These are phyloP conservation scores for Eragrostis nindensis DNA, from an alignment of 176 grass and related monocot genomes.

Conservation along the genomic window DNA sequence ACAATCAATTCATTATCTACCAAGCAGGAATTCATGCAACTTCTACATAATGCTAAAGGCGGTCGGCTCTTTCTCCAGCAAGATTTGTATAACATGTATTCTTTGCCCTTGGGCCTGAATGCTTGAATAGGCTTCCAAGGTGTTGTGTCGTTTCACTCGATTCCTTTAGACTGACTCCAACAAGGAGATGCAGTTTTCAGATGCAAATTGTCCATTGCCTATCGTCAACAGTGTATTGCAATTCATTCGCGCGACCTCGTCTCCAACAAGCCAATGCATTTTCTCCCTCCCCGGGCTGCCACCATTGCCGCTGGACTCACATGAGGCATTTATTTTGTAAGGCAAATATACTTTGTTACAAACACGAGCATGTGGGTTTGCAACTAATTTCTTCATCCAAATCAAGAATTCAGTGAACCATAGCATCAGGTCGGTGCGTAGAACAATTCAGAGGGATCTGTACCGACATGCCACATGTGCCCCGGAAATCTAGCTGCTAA, in stretches of 20 bases:
- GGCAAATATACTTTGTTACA: background rate
- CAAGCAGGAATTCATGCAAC: background rate
- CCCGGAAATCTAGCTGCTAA: conserved; percentile 37
- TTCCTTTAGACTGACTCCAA: background rate
- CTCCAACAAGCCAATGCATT: too few species aligned
- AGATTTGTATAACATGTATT: too few species aligned
- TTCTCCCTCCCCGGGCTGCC: too few species aligned
- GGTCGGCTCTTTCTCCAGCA: too few species aligned
- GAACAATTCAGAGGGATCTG: background rate
- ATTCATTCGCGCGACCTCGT: too few species aligned
- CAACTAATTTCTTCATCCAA: conserved; percentile 8
- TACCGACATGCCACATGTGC: conserved; percentile 29
- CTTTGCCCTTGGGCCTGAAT: too few species aligned
- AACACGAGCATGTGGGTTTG: background rate
- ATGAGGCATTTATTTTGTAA: background rate
- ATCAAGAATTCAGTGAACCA: conserved; percentile 3
- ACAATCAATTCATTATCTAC: too few species aligned
- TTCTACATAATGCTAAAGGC: background rate
- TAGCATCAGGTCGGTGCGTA: background rate
- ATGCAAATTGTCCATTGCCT: too few species aligned
- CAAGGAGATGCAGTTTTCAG: too few species aligned
- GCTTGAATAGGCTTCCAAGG: too few species aligned
- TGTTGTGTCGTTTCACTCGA: background rate
- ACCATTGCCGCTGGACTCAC: too few species aligned
- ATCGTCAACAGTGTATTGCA: too few species aligned